Base-by-base conservation (phyloP, 1,139 yeast species). In the Tardiomyces digboiensis region DNA sequence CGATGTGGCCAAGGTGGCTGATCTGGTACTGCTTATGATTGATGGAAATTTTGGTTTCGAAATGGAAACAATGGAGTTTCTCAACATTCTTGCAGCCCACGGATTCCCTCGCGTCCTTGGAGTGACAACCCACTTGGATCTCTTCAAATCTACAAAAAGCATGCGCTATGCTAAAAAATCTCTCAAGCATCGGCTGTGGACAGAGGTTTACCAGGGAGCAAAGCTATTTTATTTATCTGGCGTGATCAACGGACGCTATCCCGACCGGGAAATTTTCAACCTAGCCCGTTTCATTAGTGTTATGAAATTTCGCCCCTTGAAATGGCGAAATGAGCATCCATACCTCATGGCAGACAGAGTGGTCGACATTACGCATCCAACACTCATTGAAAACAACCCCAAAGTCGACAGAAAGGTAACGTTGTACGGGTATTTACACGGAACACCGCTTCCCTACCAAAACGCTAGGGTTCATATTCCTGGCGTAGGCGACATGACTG, bases 31-130 rank as follows among this genome's bases (percentile, higher is more conserved):
- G 46, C 65, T 93, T 49, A 68, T 91, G 73, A 80, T 93, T 50
- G 99, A 93, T 67, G 98, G 98, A 50, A 93, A 93, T 63, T 93
- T 87, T 62, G 99, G 99, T 3, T 80, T 93, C 51, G 99, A 93
- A 68, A 93, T 93, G 99, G 99, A 93, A 65, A 93, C 98, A 14
- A 93, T 93, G 98, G 99, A 93, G 65, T 93, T 93, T 60, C 73
- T 93, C 52, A 93, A 93, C 60, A 77, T 93, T 53, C 93, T 96
- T 5, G 95, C 93, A 56, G 97, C 93, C 58, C 98, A 93, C 61
- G 99, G 98, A 64, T 91, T 93, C 89, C 98, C 99, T 40, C 77
- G 97, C 59, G 95, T 93, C 21, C 72, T 93, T 44, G 98, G 98
- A 51, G 87, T 93, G 18, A 84, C 96, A 8, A 91, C 98, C 0